Evolutionary conservation across 2,329 filamentous ascomycete genomes (phyloP).

Genomic region (Monilinia vaccinii-corymbosi): DNA sequence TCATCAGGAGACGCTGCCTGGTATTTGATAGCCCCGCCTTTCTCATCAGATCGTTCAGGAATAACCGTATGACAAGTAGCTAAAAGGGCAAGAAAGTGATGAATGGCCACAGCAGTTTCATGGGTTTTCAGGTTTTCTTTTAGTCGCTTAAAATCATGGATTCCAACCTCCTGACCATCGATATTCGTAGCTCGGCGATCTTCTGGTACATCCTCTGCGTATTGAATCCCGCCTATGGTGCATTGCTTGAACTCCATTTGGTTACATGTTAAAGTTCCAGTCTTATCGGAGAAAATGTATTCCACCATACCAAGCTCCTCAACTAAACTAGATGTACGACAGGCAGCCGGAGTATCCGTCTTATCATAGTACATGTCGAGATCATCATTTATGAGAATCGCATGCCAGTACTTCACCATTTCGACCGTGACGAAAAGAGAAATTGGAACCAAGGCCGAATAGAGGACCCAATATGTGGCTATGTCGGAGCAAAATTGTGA

Average conservation of each 20-base stretch:
- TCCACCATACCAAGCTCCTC: conserved; percentile 98
- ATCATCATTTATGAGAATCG: conserved; percentile 95
- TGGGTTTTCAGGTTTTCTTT: conserved; percentile 51
- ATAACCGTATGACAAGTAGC: conserved; percentile 96
- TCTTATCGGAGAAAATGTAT: conserved; percentile 98
- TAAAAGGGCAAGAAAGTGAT: conserved; percentile 82
- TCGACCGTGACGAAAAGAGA: conserved; percentile 97
- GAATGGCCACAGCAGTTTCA: conserved; percentile 48
- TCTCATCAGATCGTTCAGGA: conserved; percentile 74
- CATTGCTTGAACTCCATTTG: conserved; percentile 98
- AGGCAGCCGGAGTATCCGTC: conserved; percentile 90
- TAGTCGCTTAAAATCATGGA: conserved; percentile 59
- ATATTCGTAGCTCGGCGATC: conserved; percentile 74
- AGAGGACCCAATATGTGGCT: conserved; percentile 97
- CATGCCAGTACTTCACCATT: conserved; percentile 95
- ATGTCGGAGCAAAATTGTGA: conserved; percentile 87
- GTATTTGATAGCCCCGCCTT: conserved; percentile 80
- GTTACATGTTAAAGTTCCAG: conserved; percentile 93
- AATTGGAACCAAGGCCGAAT: conserved; percentile 92
- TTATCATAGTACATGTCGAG: conserved; percentile 97
- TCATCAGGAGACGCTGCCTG: conserved; percentile 97
- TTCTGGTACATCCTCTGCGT: conserved; percentile 84
- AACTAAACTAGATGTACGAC: conserved; percentile 89
- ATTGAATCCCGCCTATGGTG: conserved; percentile 87
- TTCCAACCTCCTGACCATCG: conserved; percentile 64